phyloP scores from a whole-genome alignment of 345 rosid species.

The Eucalyptus curtisii region DNA sequence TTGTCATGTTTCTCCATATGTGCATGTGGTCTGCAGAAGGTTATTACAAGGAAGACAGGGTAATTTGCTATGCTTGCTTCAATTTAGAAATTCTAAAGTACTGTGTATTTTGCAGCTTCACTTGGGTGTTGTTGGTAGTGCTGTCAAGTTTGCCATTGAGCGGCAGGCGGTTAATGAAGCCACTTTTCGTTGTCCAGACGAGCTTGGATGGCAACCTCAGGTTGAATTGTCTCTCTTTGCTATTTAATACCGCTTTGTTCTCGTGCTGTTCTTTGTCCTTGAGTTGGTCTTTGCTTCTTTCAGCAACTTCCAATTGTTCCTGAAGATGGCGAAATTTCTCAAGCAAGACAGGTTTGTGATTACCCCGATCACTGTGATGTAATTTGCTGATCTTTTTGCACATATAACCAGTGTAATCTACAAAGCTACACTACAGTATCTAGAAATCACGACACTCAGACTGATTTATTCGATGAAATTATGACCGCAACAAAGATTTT shows the following conservation, averaged over 20 bases:
- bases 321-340: constrained; percentile 68
- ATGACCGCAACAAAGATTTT: neutral
- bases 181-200: constrained; percentile 89
- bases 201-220: constrained; percentile 99
- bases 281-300: neutral
- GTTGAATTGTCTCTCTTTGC: constrained; percentile 4
- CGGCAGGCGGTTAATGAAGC: constrained; percentile 95
- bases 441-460: neutral
- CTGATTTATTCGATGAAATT: neutral
- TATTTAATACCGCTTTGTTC: neutral
- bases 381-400: neutral
- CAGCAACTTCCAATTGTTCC: constrained; percentile 78
- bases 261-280: neutral
- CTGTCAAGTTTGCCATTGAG: constrained; percentile 75
- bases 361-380: neutral
- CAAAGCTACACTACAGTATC: neutral
- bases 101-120: constrained; percentile 35
- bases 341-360: constrained; percentile 41
- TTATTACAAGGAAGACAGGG: neutral
- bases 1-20: neutral
- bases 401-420: neutral
- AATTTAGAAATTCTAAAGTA: neutral
- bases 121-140: constrained; percentile 95
- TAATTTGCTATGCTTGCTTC: neutral
- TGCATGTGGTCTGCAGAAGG: neutral